Base-by-base conservation (phyloP, 768 basidiomycete genomes). In the Leccinum subgranulosum region DNA sequence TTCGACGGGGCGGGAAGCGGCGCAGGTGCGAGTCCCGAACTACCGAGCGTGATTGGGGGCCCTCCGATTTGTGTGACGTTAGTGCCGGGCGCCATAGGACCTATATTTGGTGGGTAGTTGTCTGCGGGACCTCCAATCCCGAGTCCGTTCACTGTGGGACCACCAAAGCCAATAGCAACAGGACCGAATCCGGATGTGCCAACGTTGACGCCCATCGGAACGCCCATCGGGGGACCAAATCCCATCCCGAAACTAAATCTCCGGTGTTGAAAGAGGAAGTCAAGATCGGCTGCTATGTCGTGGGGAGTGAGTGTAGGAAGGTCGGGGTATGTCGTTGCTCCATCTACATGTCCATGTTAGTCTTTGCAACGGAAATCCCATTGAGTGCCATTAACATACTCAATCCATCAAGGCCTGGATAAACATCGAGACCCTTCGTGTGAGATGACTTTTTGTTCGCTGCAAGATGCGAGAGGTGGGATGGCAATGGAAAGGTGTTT, bases 241-340 rank as follows among this genome's bases (percentile, higher is more conserved):
- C 64, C 65, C 53, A 69, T 63, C 17, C 69, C 64, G 14, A 68
- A 68, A 2, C 64, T 62, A 36, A 41, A 69, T 29, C 64, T 62
- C 55, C 70, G 65, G 47, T 81, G 75, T 52, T 80, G 80, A 57
- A 77, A 75, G 23, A 87, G 74, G 60, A 76, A 81, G 2, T 85
- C 83, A 28, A 86, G 74, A 64, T 87, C 85, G 45, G 69, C 69
- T 27, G 75, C 69, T 31, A 85, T 76, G 36, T 86, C 85, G 28
- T 68, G 67, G 0, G 79, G 64, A 9, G 80, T 71, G 17, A 86
- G 77, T 0, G 79, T 66, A n/a, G 62, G 53, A 25, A 73, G 66
- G 51, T 73, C 73, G 9, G 73, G 69, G 43, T 74, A 73, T 23
- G 67, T 56, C 14, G 60, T 67, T 73, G 33, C 64, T 27, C 83